phyloP scores from a whole-genome alignment of 495 filamentous ascomycete species.

The Apiosordaria backusii region DNA sequence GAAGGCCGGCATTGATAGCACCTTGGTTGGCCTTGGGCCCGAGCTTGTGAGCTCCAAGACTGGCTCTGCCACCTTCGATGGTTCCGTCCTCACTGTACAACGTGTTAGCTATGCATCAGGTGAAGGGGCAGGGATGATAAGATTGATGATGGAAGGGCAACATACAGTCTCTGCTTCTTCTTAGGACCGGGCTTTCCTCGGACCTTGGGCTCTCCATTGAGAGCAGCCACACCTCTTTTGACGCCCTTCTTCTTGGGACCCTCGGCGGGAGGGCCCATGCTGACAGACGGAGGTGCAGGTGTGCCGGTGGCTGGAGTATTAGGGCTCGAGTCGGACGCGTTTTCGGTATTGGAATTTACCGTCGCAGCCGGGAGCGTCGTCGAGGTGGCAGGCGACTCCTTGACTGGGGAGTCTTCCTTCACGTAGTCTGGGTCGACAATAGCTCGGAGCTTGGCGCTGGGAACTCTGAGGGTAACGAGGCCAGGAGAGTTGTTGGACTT shows the following conservation, averaged over 20 bases:
- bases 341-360: conserved; percentile 38
- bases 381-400: conserved; percentile 33
- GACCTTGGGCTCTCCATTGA: conserved; percentile 56
- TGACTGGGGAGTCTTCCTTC: conserved; percentile 41
- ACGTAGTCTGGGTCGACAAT: conserved; percentile 42
- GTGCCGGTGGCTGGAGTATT: conserved; percentile 46
- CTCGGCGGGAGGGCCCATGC: conserved; percentile 54
- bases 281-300: conserved; percentile 38
- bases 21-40: conserved; percentile 97
- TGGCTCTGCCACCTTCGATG: conserved; percentile 47
- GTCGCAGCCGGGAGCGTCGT: conserved; percentile 28
- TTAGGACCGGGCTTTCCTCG: conserved; percentile 89
- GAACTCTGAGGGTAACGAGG: conserved; percentile 39
- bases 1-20: conserved; percentile 93
- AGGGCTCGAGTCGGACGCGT: conserved; percentile 47
- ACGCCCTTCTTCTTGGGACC: conserved; percentile 59
- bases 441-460: conserved; percentile 39
- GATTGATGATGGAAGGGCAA: conserved; percentile 21
- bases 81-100: conserved; percentile 57
- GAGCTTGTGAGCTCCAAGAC: conserved; percentile 62
- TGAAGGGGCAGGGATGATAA: conserved; percentile 12
- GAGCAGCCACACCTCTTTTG: conserved; percentile 41
- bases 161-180: conserved; percentile 92
- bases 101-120: background rate
- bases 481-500: conserved; percentile 32